Percentiles rank a stretch among this genome's conserved stretches.
phyloP scores from a whole-genome alignment of 768 basidiomycete genomes.

The Tephrocybe sp. region DNA sequence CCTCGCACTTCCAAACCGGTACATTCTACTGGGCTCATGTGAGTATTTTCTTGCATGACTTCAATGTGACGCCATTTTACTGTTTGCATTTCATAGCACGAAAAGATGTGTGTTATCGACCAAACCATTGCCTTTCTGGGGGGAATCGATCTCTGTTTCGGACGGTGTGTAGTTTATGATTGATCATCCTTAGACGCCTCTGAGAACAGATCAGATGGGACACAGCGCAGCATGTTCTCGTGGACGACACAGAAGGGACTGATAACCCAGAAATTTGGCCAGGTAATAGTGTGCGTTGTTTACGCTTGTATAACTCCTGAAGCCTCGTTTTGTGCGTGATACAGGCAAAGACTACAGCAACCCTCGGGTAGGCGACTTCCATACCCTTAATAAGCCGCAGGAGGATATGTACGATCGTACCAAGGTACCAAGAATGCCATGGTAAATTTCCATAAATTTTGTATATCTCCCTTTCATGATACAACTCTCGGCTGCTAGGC shows the following conservation, averaged over 20 bases:
- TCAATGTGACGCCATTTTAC: background rate
- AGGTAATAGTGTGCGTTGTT: conserved; percentile 40
- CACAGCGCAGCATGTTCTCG: conserved; percentile 87
- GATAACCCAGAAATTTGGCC: conserved; percentile 82
- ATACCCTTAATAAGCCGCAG: conserved; percentile 80
- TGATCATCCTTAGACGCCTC: background rate
- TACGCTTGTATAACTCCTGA: background rate
- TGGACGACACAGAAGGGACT: conserved; percentile 74
- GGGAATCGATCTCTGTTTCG: conserved; percentile 92
- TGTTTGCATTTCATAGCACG: conserved; percentile 56
- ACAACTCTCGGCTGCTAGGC: conserved; percentile 48
- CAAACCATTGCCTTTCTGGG: conserved; percentile 98
- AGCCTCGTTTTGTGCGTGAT: background rate
- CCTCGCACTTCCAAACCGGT: conserved; percentile 95
- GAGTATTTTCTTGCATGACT: conserved; percentile 23
- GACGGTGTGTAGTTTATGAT: conserved; percentile 44
- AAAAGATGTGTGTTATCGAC: conserved; percentile 97
- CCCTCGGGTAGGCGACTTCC: conserved; percentile 82
- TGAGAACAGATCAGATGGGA: conserved; percentile 68
- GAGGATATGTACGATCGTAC: conserved; percentile 94
- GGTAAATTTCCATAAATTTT: conserved; percentile 44
- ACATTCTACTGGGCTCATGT: conserved; percentile 99
- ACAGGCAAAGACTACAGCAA: conserved; percentile 95
- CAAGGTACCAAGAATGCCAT: conserved; percentile 93
- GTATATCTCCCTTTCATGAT: background rate